Evolutionary conservation across 768 basidiomycete genomes (phyloP).

Genomic region (Amanita pallidorosea): DNA sequence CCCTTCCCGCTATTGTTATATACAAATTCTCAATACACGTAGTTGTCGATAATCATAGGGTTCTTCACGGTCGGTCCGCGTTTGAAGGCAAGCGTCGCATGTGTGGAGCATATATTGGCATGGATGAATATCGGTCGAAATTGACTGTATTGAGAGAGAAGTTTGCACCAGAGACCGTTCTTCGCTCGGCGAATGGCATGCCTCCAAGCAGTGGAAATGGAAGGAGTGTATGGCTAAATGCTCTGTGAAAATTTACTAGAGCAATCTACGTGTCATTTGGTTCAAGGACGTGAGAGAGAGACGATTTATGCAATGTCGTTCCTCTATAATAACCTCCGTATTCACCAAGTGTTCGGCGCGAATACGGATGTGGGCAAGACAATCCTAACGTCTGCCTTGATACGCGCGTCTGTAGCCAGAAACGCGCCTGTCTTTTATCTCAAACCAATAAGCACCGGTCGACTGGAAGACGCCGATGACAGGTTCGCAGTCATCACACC

Average conservation of each 20-base stretch:
- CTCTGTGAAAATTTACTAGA: conserved; percentile 22
- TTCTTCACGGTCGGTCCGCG: conserved; percentile 87
- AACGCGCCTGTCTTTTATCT: conserved; percentile 52
- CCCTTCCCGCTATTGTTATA: not conserved
- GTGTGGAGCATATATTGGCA: conserved; percentile 92
- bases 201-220: conserved; percentile 17
- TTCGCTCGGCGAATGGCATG: conserved; percentile 15
- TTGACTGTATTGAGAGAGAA: conserved; percentile 56
- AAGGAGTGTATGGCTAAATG: conserved; percentile 48
- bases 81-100: conserved; percentile 84
- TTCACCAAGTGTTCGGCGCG: conserved; percentile 90
- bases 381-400: conserved; percentile 75
- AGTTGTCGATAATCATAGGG: conserved; percentile 91
- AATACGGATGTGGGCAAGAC: conserved; percentile 98
- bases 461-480: conserved; percentile 73
- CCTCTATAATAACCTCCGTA: conserved; percentile 75
- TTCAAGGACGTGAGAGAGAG: not conserved
- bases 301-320: conserved; percentile 45
- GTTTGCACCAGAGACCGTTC: conserved; percentile 29
- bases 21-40: not conserved
- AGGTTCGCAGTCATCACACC: conserved; percentile 33
- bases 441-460: conserved; percentile 91
- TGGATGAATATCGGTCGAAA: conserved; percentile 83
- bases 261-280: not conserved
- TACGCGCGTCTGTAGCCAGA: conserved; percentile 58